Evolutionary conservation across 768 basidiomycete genomes (phyloP), one percentile per base, ranked within the genome.

Genomic region (Psilocybe sp.): DNA sequence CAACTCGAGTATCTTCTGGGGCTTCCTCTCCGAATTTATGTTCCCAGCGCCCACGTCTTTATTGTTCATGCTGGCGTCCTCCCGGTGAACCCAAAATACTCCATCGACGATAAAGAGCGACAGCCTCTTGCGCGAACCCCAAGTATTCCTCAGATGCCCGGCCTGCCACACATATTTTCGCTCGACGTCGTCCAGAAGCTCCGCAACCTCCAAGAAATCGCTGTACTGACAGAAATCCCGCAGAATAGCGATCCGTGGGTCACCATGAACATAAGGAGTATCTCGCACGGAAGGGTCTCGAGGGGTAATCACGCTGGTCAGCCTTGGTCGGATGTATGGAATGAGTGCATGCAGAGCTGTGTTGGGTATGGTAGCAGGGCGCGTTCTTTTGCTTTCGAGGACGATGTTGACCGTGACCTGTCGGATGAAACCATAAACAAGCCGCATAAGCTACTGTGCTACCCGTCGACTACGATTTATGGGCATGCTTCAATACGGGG

Each of bases 31-130:
- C 73, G 77, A 42, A 71, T 94, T 7, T 83, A 96, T 61, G 68
- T 89, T 13, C 90, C 92, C 0, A 76, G 77, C 2, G 79, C 87
- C 2, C 90, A 95, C 60, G 68, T 83, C 1, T 84, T 83, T 68
- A 74, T 95, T 41, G 89, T 85, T 1, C 93, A 97, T 57, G 94
- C 84, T 2, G 95, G 95, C 4, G 60, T 96, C 15, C 75, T 98
- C 1, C 77, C 92, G 0, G 77, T 75, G 5, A 82, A 96, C 61
- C 86, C 91, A 2, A 68, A 65, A 1, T 78, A 73, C 52, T 62
- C 60, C 15, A 57, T 78, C 23, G 63, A 69, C 14, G 71, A 69
- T 18, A 71, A 82, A 56, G 66, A 69, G 19, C 72, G 68, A 10
- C 92, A 95, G 60, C 92, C 92, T 2, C 76, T 95, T 14, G 80